Evolutionary conservation across 495 filamentous ascomycete genomes (phyloP).

Genomic region (Xylaria castorea): DNA sequence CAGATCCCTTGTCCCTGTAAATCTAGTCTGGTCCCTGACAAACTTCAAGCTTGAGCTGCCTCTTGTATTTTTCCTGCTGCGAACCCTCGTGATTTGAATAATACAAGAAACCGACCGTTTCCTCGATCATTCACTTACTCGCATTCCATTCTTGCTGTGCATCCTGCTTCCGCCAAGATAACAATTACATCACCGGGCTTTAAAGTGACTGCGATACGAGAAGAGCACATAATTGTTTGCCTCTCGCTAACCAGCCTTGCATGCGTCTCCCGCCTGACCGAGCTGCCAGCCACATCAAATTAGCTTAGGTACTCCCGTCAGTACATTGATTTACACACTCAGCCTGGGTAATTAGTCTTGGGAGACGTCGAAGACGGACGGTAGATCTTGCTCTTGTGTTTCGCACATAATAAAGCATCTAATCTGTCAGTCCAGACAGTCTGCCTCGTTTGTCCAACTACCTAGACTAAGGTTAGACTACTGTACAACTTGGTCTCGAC

Average conservation of each 20-base stretch:
- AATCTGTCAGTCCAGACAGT: background rate
- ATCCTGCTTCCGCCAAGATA: background rate
- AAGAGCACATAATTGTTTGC: slow-evolving; percentile 3
- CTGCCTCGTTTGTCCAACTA: background rate
- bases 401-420: background rate
- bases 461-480: too few relatives aligned
- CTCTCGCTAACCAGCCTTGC: slow-evolving; percentile 18
- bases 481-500: background rate
- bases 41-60: background rate
- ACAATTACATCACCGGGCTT: slow-evolving; percentile 2
- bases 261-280: slow-evolving; percentile 9
- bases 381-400: background rate
- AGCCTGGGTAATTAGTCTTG: background rate
- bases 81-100: background rate
- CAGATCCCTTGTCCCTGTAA: slow-evolving; percentile 17
- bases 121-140: background rate
- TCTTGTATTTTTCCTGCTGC: background rate
- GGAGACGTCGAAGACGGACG: background rate
- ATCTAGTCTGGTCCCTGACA: slow-evolving; percentile 3
- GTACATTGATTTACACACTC: background rate
- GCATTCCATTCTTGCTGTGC: background rate
- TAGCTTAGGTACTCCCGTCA: background rate
- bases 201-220: slow-evolving; percentile 14
- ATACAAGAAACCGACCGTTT: background rate
- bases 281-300: slow-evolving; percentile 5